These are phyloP conservation scores for Colletotrichum camelliae DNA, from an alignment of 2,329 filamentous ascomycete species.

Conservation along the genomic window DNA sequence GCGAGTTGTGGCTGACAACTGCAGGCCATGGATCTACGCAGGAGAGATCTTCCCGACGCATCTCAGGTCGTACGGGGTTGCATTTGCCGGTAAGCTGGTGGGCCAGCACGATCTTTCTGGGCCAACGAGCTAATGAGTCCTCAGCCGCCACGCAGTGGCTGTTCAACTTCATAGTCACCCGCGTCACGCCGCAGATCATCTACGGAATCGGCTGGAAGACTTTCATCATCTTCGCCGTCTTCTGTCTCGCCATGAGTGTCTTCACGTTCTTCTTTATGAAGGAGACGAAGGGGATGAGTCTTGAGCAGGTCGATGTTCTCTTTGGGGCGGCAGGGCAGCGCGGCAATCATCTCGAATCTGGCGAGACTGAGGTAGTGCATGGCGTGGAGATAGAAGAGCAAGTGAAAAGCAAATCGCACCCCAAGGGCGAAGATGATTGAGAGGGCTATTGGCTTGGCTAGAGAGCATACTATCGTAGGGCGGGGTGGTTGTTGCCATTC, in stretches of 20 bases:
- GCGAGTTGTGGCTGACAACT: neutral
- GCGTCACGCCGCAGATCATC: constrained; percentile 53
- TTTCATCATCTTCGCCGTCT: constrained; percentile 55
- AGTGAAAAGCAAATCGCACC: neutral
- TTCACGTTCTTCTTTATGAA: neutral
- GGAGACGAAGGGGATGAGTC: neutral
- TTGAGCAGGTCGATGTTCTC: neutral
- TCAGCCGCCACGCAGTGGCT: constrained; percentile 51
- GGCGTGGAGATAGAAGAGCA: neutral
- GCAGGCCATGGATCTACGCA: neutral
- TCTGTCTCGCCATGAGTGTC: constrained; percentile 49
- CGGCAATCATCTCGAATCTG: neutral
- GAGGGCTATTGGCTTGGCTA: neutral
- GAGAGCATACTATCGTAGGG: fast-evolving
- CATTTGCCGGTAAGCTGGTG: neutral
- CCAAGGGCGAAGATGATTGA: neutral
- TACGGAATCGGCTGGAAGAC: constrained; percentile 50
- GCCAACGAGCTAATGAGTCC: neutral
- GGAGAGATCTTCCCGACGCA: neutral
- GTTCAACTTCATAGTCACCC: constrained; percentile 54
- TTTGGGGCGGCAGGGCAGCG: neutral
- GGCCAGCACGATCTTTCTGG: neutral
- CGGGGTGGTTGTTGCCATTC: fast-evolving
- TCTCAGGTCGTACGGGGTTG: neutral
- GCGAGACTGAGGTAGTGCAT: neutral